These are phyloP conservation scores for Cyclotella atomus DNA, from an alignment of 108 stramenopile species.

Conservation along the genomic window DNA sequence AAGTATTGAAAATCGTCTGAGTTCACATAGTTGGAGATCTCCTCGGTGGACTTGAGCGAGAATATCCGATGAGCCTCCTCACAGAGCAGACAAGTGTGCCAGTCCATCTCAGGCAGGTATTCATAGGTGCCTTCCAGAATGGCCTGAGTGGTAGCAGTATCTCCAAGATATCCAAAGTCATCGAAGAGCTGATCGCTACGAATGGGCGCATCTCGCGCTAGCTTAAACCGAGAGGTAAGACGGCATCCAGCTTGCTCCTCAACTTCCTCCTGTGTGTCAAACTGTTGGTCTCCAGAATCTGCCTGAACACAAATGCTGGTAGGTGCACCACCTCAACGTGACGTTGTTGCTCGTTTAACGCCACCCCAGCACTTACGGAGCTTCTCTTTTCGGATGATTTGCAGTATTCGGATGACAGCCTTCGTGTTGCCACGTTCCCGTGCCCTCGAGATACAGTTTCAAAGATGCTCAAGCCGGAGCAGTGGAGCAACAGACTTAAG, in stretches of 20 bases:
- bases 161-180: slow-evolving; percentile 5
- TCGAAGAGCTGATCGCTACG: neutral
- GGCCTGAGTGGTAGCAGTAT: neutral
- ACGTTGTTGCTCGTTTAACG: neutral
- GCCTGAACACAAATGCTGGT: neutral
- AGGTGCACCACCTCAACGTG: neutral
- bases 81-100: neutral
- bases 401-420: neutral
- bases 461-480: neutral
- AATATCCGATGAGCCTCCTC: neutral
- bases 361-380: neutral
- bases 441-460: neutral
- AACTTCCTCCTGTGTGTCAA: neutral
- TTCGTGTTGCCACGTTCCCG: neutral
- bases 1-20: neutral
- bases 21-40: neutral
- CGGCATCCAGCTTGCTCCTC: neutral
- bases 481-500: neutral
- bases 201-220: neutral
- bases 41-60: neutral
- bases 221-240: neutral
- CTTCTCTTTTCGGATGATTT: neutral
- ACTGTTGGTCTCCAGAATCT: neutral
- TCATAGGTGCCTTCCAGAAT: slow-evolving; percentile 9
- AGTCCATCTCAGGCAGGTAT: neutral